Conservation (phyloP, 805 yeast genomes). For the Cyberlindnera nakhonratchasimensis region DNA sequence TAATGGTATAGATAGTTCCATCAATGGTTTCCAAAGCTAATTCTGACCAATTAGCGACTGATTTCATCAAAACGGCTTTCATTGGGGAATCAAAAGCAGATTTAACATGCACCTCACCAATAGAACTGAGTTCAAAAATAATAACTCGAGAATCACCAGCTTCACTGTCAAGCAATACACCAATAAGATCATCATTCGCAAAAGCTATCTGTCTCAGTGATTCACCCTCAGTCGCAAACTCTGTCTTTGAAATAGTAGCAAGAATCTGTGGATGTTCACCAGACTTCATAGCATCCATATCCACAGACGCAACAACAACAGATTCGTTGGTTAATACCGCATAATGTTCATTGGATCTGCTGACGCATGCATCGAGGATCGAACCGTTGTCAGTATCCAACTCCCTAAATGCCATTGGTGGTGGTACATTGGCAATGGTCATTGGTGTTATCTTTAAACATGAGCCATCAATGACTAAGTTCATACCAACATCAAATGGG, state of each 20-base stretch:
- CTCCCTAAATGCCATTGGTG: slow-evolving; percentile 80
- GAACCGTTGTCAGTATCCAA: slow-evolving; percentile 49
- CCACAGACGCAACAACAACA: slow-evolving; percentile 46
- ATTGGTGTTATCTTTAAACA: slow-evolving; percentile 76
- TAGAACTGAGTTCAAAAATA: slow-evolving; percentile 44
- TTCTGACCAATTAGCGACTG: slow-evolving; percentile 48
- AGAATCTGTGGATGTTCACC: slow-evolving; percentile 44
- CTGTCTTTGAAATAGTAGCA: slow-evolving; percentile 23
- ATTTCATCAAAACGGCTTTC: slow-evolving; percentile 54
- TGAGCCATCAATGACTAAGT: slow-evolving; percentile 75
- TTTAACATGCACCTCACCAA: slow-evolving; percentile 38
- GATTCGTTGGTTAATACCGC: slow-evolving; percentile 53
- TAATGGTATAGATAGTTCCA: slow-evolving; percentile 50
- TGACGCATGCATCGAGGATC: slow-evolving; percentile 63
- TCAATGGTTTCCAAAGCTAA: slow-evolving; percentile 60
- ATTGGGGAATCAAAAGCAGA: slow-evolving; percentile 42
- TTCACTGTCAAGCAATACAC: slow-evolving; percentile 54
- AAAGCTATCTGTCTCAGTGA: slow-evolving; percentile 63
- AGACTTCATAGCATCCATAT: slow-evolving; percentile 40
- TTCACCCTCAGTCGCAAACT: slow-evolving; percentile 41
- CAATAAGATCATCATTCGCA: slow-evolving; percentile 47
- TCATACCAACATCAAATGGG: slow-evolving; percentile 75
- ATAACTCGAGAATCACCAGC: slow-evolving; percentile 47
- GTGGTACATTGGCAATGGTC: slow-evolving; percentile 85
- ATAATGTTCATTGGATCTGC: slow-evolving; percentile 51